Percentiles rank a stretch among this genome's conserved stretches.
Evolutionary conservation across 1,284 basidiomycete genomes (phyloP).

Genomic region (Boletus semigastroideus): DNA sequence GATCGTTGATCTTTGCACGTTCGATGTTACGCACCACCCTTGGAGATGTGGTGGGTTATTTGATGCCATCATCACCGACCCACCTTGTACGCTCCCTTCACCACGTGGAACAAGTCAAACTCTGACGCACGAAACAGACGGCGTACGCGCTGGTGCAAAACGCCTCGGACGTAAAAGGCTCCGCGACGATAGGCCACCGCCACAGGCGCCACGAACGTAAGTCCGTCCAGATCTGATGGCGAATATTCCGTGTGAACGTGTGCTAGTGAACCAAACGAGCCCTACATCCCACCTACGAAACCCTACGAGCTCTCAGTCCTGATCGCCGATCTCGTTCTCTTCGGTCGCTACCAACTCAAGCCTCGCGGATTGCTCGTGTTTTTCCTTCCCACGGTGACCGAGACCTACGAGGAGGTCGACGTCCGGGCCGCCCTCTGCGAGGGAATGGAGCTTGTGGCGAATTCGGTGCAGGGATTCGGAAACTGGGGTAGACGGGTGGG

Average conservation of each 20-base stretch:
- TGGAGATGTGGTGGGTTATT: constrained; percentile 88
- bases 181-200: constrained; percentile 43
- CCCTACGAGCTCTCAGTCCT: constrained; percentile 93
- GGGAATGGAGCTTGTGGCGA: constrained; percentile 86
- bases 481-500: constrained; percentile 91
- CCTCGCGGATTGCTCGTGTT: constrained; percentile 91
- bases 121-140: constrained; percentile 53
- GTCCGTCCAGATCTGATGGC: constrained; percentile 17
- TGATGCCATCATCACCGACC: constrained; percentile 94
- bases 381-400: constrained; percentile 91
- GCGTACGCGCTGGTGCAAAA: constrained; percentile 95
- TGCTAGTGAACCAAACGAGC: constrained; percentile 41
- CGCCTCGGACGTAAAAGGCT: constrained; percentile 76
- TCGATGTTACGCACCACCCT: constrained; percentile 88
- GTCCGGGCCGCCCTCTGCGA: constrained; percentile 71
- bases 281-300: constrained; percentile 84
- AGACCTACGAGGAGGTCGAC: constrained; percentile 87
- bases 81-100: constrained; percentile 68
- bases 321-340: constrained; percentile 77
- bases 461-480: constrained; percentile 93
- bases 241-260: neutral
- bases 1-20: constrained; percentile 85
- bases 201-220: constrained; percentile 42
- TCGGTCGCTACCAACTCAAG: constrained; percentile 83
- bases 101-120: neutral